These are phyloP conservation scores for Dryas alaskensis DNA, from an alignment of 306 rosid species.

Conservation along the genomic window DNA sequence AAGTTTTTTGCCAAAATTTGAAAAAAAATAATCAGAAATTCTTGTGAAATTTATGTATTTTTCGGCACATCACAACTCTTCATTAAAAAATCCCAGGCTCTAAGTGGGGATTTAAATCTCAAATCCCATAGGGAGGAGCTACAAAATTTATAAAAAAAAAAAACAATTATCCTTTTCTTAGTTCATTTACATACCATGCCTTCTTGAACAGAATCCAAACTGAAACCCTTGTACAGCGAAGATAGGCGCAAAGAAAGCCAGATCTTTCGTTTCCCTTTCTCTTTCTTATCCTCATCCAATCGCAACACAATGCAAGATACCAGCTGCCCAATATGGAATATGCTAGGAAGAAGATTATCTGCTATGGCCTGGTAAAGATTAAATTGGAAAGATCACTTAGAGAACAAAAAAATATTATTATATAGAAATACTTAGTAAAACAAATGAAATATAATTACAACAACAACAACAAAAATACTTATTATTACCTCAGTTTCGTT, in stretches of 20 bases:
- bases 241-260: conserved; percentile 96
- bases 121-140: background rate
- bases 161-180: background rate
- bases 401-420: background rate
- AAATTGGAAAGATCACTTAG: conserved; percentile 16
- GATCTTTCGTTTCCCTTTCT: conserved; percentile 70
- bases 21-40: too few species aligned
- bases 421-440: background rate
- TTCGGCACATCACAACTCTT: background rate
- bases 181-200: conserved; percentile 66
- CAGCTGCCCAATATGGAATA: conserved; percentile 69
- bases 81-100: background rate
- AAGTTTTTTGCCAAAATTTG: too few species aligned
- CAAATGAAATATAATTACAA: background rate
- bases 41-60: too few species aligned
- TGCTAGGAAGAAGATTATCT: conserved; percentile 49
- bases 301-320: conserved; percentile 77
- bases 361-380: conserved; percentile 49
- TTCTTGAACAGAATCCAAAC: conserved; percentile 74
- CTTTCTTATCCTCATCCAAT: conserved; percentile 77
- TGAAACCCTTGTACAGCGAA: conserved; percentile 65
- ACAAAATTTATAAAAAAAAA: background rate
- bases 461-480: background rate
- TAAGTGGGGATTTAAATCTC: too few species aligned
- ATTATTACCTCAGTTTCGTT: conserved; percentile 47